Evolutionary conservation across 1,284 basidiomycete genomes (phyloP), one percentile per base, ranked within the genome.

Genomic region (Spongiforma sp.): DNA sequence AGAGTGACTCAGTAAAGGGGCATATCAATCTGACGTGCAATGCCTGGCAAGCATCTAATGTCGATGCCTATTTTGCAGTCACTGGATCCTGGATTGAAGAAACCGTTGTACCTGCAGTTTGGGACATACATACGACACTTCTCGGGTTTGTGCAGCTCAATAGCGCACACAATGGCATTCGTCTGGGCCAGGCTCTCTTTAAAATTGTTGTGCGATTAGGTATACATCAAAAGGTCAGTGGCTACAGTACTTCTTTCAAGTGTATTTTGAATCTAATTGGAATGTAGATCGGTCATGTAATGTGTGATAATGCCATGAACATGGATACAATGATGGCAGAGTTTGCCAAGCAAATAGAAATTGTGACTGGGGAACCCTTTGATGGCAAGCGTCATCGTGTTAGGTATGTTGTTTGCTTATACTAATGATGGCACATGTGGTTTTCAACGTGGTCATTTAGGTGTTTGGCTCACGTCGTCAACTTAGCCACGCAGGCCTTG

Each of bases 391-490:
- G 6, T 8, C 21, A 21, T 30, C 1, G 1, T 10, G 33, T 61
- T 2, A 1, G 1, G 56, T 61, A 59, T 1, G 37, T 41, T 10
- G 10, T 17, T 56, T 11, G 11, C 14, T 33, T 26, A 39, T 57
- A 41, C 21, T 59, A 36, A 21, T 19, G 19, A 26, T 39, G n/a
- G n/a, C 21, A 52, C 17, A 48, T 59, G 6, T 21, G 11, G 11
- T n/a, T 59, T n/a, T n/a, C n/a, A 5, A 39, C 21, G 14, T 21
- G 19, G 4, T 24, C 15, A 33, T 30, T 0, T 7, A 62, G 60
- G 0, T 63, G 53, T n/a, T 36, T 63, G 1, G 24, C 62, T 1
- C 62, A 63, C 15, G 56, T 63, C 3, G 5, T 63, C 5, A 63
- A 63, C 21, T 4, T 63, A 3, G 43, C 53, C 0, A 63, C 30